phyloP scores from a whole-genome alignment of 1,139 yeast genomes.

The Saccharomyces hybrid region DNA sequence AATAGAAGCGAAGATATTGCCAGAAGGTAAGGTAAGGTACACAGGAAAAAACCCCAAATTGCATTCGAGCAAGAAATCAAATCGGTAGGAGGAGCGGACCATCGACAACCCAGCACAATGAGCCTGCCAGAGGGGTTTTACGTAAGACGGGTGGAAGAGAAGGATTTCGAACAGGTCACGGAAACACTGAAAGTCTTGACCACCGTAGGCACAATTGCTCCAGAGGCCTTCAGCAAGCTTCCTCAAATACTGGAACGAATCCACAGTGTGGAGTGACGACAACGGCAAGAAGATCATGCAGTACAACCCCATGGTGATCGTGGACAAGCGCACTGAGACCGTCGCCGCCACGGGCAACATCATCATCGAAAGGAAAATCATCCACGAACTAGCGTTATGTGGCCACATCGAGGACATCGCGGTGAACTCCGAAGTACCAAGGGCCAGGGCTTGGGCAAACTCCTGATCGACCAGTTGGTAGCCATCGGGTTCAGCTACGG shows the following conservation, averaged over 20 bases:
- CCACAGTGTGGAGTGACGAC: constrained; percentile 12
- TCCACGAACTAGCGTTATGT: constrained; percentile 73
- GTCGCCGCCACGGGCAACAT: constrained; percentile 45
- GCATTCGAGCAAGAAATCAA: neutral
- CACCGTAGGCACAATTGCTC: constrained; percentile 52
- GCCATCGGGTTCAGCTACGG: constrained; percentile 51
- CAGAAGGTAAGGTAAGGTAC: neutral
- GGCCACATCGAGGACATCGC: constrained; percentile 97
- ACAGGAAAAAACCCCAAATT: neutral
- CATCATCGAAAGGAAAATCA: constrained; percentile 54
- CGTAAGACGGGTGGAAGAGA: constrained; percentile 40
- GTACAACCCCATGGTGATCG: constrained; percentile 57
- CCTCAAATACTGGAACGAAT: constrained; percentile 43
- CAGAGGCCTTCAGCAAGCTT: constrained; percentile 38
- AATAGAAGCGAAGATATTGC: neutral
- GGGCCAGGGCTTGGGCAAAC: constrained; percentile 72
- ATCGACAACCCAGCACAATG: neutral
- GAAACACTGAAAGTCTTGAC: constrained; percentile 51
- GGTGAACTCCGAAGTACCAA: constrained; percentile 66
- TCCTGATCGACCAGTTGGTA: constrained; percentile 56
- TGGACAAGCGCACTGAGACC: constrained; percentile 34
- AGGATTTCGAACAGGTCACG: constrained; percentile 46
- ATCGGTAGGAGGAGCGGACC: neutral
- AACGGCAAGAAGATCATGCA: constrained; percentile 27
- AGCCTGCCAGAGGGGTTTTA: constrained; percentile 33